These are phyloP conservation scores for Agapanthus africanus DNA, from an alignment of 106 monocot genomes.

Conservation along the genomic window DNA sequence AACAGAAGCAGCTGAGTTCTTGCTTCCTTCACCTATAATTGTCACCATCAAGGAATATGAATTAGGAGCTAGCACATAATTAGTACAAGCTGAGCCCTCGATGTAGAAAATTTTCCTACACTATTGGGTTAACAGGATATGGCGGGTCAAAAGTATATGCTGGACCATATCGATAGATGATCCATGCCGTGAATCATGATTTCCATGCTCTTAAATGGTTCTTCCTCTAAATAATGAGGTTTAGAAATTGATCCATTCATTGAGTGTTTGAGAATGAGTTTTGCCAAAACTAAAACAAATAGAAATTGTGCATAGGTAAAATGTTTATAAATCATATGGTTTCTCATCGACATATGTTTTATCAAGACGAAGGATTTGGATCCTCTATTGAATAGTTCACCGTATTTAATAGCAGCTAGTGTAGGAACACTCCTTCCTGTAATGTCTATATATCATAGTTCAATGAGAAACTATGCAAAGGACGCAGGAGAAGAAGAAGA, in stretches of 20 bases:
- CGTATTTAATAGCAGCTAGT: neutral
- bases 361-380: neutral
- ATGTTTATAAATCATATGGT: neutral
- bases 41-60: neutral
- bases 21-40: constrained; percentile 24
- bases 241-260: neutral
- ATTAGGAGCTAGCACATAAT: neutral
- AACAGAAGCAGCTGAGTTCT: constrained; percentile 20
- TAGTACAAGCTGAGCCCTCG: neutral
- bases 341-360: neutral
- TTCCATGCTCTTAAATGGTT: neutral
- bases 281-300: neutral
- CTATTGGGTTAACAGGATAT: too few relatives aligned
- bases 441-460: neutral
- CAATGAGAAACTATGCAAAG: neutral
- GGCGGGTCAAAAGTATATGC: neutral
- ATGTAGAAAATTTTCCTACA: neutral
- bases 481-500: neutral
- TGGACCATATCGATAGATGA: neutral
- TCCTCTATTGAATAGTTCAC: neutral
- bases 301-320: neutral
- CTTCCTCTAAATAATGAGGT: neutral
- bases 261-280: neutral
- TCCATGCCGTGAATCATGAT: neutral
- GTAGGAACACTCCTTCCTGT: neutral